A percentile compares a stretch with the other conserved stretches of the same genome.
phyloP scores from a whole-genome alignment of 2,329 filamentous ascomycete species.

The Ramularia endophylla region DNA sequence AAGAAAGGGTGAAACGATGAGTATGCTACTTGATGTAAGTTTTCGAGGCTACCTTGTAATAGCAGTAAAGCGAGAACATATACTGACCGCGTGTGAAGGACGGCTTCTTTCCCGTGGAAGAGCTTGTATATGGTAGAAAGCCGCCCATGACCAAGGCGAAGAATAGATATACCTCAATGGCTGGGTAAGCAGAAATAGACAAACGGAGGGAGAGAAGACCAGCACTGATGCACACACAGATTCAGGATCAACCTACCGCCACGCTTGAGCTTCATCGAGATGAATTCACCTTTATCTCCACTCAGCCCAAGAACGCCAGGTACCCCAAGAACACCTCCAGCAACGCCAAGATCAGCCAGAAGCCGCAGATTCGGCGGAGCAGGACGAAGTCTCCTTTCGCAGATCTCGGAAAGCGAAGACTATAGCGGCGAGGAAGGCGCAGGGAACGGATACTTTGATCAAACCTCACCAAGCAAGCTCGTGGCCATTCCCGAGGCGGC shows the following conservation, averaged over 20 bases:
- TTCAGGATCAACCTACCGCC: constrained; percentile 20
- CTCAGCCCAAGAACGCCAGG: constrained; percentile 15
- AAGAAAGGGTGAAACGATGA: constrained; percentile 26
- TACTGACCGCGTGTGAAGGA: background rate
- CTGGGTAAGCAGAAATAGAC: too few species aligned
- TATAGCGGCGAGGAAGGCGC: constrained; percentile 3
- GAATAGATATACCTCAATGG: constrained; percentile 6
- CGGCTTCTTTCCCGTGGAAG: constrained; percentile 23
- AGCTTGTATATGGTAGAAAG: constrained; percentile 9
- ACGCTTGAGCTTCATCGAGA: constrained; percentile 19
- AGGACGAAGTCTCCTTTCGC: constrained; percentile 19
- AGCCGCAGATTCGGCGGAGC: constrained; percentile 12
- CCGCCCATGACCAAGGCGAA: constrained; percentile 2
- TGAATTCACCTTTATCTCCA: constrained; percentile 11
- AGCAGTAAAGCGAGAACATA: too few species aligned
- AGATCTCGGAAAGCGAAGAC: constrained; percentile 16
- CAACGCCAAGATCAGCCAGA: constrained; percentile 5
- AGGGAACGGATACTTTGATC: constrained; percentile 2
- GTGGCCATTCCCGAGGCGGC: constrained; percentile 19
- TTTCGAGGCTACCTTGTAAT: too few species aligned
- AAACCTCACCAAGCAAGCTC: constrained; percentile 14
- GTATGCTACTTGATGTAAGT: constrained; percentile 23
- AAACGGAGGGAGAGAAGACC: too few species aligned
- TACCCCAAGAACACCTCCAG: constrained; percentile 15
- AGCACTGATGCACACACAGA: too few species aligned